Conservation (phyloP, 805 yeast genomes). For the Candida wancherniae region DNA sequence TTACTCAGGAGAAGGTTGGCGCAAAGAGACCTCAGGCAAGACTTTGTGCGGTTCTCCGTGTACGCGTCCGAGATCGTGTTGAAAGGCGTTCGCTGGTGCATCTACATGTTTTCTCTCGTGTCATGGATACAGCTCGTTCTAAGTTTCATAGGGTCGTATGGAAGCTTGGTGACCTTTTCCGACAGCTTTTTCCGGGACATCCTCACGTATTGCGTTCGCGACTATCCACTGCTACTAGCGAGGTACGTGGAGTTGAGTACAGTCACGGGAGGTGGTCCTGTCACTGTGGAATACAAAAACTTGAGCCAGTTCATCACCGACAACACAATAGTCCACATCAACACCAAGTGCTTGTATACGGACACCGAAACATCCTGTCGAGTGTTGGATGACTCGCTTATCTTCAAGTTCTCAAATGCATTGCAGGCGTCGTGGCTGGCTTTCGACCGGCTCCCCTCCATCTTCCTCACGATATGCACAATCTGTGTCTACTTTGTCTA, state of each 20-base stretch:
- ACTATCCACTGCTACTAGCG: constrained; percentile 14
- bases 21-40: constrained; percentile 4
- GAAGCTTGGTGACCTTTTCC: constrained; percentile 28
- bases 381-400: constrained; percentile 7
- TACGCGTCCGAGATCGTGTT: constrained; percentile 10
- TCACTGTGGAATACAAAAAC: constrained; percentile 1
- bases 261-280: background rate
- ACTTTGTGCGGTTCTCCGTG: background rate
- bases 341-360: constrained; percentile 7
- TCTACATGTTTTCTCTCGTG: constrained; percentile 3
- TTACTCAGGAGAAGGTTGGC: constrained; percentile 12
- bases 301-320: constrained; percentile 17
- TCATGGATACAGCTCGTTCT: constrained; percentile 19
- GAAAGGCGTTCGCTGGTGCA: constrained; percentile 4
- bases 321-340: constrained; percentile 6
- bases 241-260: constrained; percentile 7
- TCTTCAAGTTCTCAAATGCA: constrained; percentile 14
- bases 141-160: constrained; percentile 19
- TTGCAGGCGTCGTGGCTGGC: constrained; percentile 5
- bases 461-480: constrained; percentile 9
- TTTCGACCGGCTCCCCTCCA: constrained; percentile 8
- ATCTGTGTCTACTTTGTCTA: constrained; percentile 11
- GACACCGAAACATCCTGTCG: constrained; percentile 4
- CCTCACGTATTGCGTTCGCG: constrained; percentile 23
- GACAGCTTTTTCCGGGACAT: constrained; percentile 24